Evolutionary conservation across 2,329 filamentous ascomycete species (phyloP), one percentile per base, ranked within the genome.

Genomic region (Diaporthe ampelina): DNA sequence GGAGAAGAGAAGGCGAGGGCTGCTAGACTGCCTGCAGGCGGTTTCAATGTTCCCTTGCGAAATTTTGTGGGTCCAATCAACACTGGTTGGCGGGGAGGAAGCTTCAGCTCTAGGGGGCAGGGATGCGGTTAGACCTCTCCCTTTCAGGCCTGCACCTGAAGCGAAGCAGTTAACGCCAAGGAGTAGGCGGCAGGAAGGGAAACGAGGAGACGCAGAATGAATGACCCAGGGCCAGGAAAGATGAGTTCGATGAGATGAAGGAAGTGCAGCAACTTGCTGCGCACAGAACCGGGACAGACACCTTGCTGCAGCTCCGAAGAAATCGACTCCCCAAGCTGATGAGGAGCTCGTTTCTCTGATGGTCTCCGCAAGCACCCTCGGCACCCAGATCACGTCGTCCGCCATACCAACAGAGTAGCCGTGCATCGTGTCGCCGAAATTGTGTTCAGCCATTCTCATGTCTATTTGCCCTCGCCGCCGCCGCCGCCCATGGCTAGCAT

Each of bases 401-500:
- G 19, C 45, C 29, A 40, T 26, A 26, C 29, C 32, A 37, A 19
- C 11, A 24, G 48, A 32, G 26, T 3, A n/a, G n/a, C 10, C 17
- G 45, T 9, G 58, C 15, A n/a, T 32, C n/a, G 21, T 65, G 50
- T 56, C 35, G 67, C 40, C 65, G 21, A 8, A 35, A 43, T 67
- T 24, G 58, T 37, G 57, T 67, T 73, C 40, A 45, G 58, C 61
- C 26, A 70, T 74, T 40, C 24, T 69, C 24, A 43, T 45, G 21
- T 85, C 84, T 85, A 89, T 82, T 90, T 89, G 78, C 86, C 85
- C 15, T 85, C 86, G 40, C 87, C 86, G 15, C 84, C 84, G 67
- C 86, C 89, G 70, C 89, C 87, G 59, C 87, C 86, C 67, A 87
- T 85, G 76, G 91, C 78, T 9, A 90, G 80, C 77, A 93, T 80